Conservation (phyloP, 169 alveolate genomes). For the Theileria equi region DNA sequence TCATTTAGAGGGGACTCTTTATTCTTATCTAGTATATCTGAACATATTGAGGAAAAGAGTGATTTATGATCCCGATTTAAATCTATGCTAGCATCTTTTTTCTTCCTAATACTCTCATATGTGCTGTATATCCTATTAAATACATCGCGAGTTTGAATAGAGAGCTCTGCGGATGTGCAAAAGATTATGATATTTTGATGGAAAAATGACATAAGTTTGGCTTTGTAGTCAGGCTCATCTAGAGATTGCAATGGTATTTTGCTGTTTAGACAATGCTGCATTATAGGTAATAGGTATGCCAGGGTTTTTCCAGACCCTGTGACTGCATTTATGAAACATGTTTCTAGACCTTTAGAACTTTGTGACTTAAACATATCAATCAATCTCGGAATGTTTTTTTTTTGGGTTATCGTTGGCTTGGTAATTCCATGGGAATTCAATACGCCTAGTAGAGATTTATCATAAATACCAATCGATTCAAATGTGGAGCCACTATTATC, state of each 20-base stretch:
- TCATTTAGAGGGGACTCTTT: background rate
- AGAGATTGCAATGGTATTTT: background rate
- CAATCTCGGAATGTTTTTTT: conserved; percentile 23
- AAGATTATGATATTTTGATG: conserved; percentile 22
- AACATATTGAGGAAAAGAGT: conserved; percentile 25
- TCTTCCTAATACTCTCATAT: background rate
- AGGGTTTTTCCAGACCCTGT: conserved; percentile 61
- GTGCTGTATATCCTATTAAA: conserved; percentile 12
- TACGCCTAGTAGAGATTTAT: conserved; percentile 12
- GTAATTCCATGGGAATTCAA: conserved; percentile 24
- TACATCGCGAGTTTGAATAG: conserved; percentile 47
- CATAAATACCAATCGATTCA: conserved; percentile 29
- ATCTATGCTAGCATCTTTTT: background rate
- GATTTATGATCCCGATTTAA: background rate
- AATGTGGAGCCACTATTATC: conserved; percentile 10
- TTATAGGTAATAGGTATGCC: conserved; percentile 39
- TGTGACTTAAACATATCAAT: background rate
- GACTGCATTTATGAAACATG: conserved; percentile 35
- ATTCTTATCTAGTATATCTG: conserved; percentile 3
- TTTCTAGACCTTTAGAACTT: background rate
- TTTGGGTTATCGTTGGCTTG: conserved; percentile 35
- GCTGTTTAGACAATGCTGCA: conserved; percentile 4
- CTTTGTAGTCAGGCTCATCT: background rate
- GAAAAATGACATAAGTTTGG: conserved; percentile 4
- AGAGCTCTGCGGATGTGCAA: conserved; percentile 44